Evolutionary conservation across 1,284 basidiomycete species (phyloP).

Genomic region (Ustilago loliicola): DNA sequence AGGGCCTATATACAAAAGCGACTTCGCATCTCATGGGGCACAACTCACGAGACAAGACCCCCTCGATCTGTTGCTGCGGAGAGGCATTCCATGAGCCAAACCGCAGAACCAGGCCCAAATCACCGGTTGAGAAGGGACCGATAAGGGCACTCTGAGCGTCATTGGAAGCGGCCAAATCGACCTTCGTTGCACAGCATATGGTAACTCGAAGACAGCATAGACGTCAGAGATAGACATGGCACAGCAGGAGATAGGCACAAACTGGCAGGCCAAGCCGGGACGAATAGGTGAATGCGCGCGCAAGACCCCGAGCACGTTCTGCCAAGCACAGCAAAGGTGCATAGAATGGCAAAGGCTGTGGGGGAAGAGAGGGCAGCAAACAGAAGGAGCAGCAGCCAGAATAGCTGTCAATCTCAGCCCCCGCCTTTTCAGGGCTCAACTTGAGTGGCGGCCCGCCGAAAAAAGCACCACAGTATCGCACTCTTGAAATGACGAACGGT

Average conservation of each 20-base stretch:
- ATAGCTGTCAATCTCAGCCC: slow-evolving; percentile 15
- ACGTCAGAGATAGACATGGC: background rate
- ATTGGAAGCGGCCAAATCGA: background rate
- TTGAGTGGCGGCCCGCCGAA: background rate
- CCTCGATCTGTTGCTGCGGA: background rate
- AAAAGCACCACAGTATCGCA: slow-evolving; percentile 3
- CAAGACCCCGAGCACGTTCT: slow-evolving; percentile 22
- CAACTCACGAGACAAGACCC: slow-evolving; percentile 4
- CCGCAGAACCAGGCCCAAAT: background rate
- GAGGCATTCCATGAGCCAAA: slow-evolving; percentile 9
- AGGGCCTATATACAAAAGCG: slow-evolving; percentile 22
- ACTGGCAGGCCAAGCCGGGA: background rate
- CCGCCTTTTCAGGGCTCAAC: slow-evolving; percentile 17
- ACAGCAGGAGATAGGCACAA: slow-evolving; percentile 1
- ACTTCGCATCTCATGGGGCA: background rate
- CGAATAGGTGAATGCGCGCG: slow-evolving; percentile 1
- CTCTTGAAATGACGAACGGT: slow-evolving; percentile 26
- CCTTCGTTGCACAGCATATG: background rate
- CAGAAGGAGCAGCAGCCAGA: background rate
- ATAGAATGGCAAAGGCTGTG: slow-evolving; percentile 11
- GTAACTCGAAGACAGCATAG: background rate
- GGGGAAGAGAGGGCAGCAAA: background rate
- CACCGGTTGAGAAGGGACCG: background rate
- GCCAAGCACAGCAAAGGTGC: slow-evolving; percentile 19
- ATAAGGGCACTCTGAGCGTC: background rate